A percentile compares a stretch with the other conserved stretches of the same genome.
Evolutionary conservation across 75 land plant genomes (phyloP).

Genomic region (Picea sitchensis): DNA sequence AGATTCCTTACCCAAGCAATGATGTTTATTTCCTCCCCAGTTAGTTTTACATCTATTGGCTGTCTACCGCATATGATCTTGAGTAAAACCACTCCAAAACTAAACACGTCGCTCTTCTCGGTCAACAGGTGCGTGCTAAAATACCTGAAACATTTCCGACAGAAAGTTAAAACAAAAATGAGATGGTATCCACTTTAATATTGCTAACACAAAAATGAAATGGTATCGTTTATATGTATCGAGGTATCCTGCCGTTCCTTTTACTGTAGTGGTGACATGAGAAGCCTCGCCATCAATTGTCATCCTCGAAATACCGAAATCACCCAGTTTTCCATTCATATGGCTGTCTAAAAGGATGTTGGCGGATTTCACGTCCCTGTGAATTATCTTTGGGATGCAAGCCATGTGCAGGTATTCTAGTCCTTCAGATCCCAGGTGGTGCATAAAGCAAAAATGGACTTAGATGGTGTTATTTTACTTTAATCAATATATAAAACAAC

Average conservation of each 20-base stretch:
- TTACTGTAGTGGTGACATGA: conserved; percentile 7
- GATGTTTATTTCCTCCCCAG: neutral
- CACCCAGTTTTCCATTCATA: no score
- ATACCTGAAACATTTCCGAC: neutral
- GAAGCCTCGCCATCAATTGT: neutral
- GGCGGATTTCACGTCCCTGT: no score
- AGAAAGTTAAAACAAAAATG: no score
- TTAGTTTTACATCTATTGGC: neutral
- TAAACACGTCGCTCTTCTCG: conserved; percentile 15
- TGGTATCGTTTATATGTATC: no score
- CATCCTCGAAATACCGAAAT: conserved; percentile 14
- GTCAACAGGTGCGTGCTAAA: conserved; percentile 4
- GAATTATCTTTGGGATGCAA: no score
- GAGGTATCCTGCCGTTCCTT: conserved; percentile 21
- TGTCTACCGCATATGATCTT: neutral
- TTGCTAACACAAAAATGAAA: neutral
- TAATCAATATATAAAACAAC: no score
- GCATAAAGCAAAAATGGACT: no score
- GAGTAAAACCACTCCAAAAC: conserved; percentile 17
- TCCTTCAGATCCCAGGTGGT: no score
- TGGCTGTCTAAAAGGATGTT: no score
- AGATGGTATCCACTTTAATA: no score
- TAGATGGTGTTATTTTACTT: no score
- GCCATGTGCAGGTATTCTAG: no score
- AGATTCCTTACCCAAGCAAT: neutral